phyloP scores from a whole-genome alignment of 257 asterid species.

The Anisodus tanguticus region DNA sequence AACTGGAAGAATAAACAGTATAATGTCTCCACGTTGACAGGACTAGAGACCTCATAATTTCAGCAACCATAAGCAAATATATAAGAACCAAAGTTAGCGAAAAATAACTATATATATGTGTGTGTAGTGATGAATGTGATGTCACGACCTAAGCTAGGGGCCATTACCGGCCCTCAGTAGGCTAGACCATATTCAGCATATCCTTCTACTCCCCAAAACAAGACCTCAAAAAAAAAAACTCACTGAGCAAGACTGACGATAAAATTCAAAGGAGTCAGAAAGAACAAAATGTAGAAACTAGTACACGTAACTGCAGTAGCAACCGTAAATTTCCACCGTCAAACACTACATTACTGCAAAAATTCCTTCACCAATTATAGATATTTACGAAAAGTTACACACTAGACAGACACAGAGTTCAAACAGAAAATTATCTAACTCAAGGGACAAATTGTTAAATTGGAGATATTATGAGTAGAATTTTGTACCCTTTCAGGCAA shows the following conservation, averaged over 20 bases:
- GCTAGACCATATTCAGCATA: neutral
- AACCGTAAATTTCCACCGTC: neutral
- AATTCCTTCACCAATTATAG: neutral
- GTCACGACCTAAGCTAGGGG: slow-evolving; percentile 9
- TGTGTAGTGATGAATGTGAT: neutral
- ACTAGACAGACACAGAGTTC: neutral
- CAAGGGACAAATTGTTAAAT: neutral
- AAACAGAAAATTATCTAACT: neutral
- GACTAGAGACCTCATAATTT: slow-evolving; percentile 11
- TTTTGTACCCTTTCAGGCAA: slow-evolving; percentile 73
- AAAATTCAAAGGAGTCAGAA: neutral
- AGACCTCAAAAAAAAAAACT: neutral
- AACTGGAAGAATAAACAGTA: neutral
- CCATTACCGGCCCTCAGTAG: neutral
- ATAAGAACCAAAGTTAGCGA: neutral
- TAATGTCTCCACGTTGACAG: neutral
- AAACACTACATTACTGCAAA: neutral
- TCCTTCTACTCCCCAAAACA: neutral
- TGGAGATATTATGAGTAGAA: neutral
- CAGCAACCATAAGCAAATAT: neutral
- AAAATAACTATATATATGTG: neutral
- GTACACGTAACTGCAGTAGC: neutral
- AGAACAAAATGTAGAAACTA: neutral
- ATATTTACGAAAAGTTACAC: neutral
- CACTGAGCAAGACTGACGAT: neutral